Conservation (phyloP, 805 yeast genomes). For the Ogataea sp. region DNA sequence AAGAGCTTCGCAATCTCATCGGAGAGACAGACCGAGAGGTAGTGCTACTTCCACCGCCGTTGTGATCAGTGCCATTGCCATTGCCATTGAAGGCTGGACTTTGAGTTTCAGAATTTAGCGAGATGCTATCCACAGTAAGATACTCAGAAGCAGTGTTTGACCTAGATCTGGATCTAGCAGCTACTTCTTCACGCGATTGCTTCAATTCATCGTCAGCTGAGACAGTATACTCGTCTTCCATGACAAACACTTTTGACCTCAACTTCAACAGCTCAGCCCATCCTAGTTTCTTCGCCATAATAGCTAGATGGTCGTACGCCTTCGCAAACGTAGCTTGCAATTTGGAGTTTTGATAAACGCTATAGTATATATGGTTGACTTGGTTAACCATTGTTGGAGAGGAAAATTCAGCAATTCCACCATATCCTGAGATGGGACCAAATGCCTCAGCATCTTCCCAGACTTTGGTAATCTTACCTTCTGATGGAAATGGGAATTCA, state of each 20-base stretch:
- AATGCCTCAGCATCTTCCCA: slow-evolving; percentile 32
- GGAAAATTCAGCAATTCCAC: slow-evolving; percentile 26
- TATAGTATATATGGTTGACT: slow-evolving; percentile 39
- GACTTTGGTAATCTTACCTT: slow-evolving; percentile 41
- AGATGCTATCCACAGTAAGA: background rate
- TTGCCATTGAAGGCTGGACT: no score
- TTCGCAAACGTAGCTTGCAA: slow-evolving; percentile 44
- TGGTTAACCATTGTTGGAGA: slow-evolving; percentile 27
- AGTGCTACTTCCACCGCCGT: slow-evolving; percentile 9
- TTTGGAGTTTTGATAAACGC: slow-evolving; percentile 40
- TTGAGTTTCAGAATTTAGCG: no score
- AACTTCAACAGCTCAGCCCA: slow-evolving; percentile 72
- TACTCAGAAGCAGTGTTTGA: background rate
- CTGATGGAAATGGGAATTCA: slow-evolving; percentile 43
- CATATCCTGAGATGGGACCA: slow-evolving; percentile 26
- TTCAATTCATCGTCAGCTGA: slow-evolving; percentile 8
- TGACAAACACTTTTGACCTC: slow-evolving; percentile 68
- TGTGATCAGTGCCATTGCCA: no score
- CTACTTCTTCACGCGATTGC: slow-evolving; percentile 1
- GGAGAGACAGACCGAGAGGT: slow-evolving; percentile 16
- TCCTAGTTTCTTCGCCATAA: slow-evolving; percentile 60
- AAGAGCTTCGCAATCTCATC: slow-evolving; percentile 5
- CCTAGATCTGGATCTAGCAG: background rate
- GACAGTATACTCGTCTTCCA: slow-evolving; percentile 57
- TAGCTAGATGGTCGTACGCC: slow-evolving; percentile 66